Conservation (phyloP, 169 alveolate species). For the Amoebophrya sp. region DNA sequence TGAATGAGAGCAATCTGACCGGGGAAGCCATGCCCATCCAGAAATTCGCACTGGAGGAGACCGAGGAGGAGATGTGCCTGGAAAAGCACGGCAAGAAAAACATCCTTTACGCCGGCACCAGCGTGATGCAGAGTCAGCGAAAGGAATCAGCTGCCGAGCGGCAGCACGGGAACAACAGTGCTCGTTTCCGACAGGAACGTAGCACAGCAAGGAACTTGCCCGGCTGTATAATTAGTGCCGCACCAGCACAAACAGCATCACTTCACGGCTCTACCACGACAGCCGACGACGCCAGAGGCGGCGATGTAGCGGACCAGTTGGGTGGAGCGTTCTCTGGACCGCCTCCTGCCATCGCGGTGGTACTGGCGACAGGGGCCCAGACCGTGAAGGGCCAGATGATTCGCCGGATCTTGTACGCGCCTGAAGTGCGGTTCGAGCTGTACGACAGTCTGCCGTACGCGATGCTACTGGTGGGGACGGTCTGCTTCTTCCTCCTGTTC, state of each 20-base stretch:
- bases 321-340: too few species aligned
- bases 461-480: background rate
- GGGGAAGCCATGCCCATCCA: slow-evolving; percentile 37
- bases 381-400: slow-evolving; percentile 31
- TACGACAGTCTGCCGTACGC: background rate
- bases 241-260: background rate
- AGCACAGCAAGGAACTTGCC: too few species aligned
- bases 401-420: slow-evolving; percentile 25
- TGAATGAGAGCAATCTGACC: slow-evolving; percentile 31
- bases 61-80: background rate
- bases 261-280: too few species aligned
- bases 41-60: slow-evolving; percentile 25
- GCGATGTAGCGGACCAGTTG: too few species aligned
- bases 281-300: too few species aligned
- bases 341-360: background rate
- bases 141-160: background rate
- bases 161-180: background rate
- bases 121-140: background rate
- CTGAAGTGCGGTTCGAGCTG: background rate
- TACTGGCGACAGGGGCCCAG: slow-evolving; percentile 34
- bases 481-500: background rate
- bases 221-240: too few species aligned
- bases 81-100: background rate
- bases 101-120: slow-evolving; percentile 17
- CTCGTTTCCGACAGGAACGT: too few species aligned